A percentile compares a stretch with the other conserved stretches of the same genome.
phyloP scores from a whole-genome alignment of 805 yeast genomes.

The Lipomyces sp. region DNA sequence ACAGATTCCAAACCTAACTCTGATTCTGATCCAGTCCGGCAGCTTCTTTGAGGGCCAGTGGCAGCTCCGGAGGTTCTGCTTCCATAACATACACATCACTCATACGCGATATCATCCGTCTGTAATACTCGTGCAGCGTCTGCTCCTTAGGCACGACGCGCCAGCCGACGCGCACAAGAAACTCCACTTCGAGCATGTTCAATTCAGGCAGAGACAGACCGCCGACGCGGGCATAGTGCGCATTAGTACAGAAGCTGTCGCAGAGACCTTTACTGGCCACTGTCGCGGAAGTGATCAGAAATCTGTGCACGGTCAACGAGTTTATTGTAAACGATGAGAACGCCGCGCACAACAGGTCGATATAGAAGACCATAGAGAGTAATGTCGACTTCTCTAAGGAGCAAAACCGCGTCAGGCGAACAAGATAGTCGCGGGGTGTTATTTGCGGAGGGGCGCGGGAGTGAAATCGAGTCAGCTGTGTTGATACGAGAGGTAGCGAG shows the following conservation, averaged over 20 bases:
- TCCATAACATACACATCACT: conserved; percentile 20
- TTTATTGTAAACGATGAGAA: conserved; percentile 79
- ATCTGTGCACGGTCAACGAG: conserved; percentile 90
- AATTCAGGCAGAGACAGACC: conserved; percentile 82
- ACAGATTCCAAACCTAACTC: no score
- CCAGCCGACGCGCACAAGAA: conserved; percentile 75
- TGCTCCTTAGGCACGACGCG: conserved; percentile 55
- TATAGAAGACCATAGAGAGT: conserved; percentile 80
- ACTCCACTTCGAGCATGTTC: conserved; percentile 85
- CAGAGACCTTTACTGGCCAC: conserved; percentile 87
- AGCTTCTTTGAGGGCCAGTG: no score
- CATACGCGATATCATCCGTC: conserved; percentile 36
- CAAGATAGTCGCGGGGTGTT: conserved; percentile 70
- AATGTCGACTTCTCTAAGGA: conserved; percentile 80
- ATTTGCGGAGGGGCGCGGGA: conserved; percentile 90
- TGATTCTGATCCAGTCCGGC: no score
- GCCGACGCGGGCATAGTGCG: conserved; percentile 93
- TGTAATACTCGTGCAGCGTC: conserved; percentile 38
- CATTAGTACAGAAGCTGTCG: conserved; percentile 89
- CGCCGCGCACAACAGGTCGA: conserved; percentile 75
- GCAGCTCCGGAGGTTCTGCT: no score
- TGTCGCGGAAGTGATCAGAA: conserved; percentile 83
- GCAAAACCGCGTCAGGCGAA: conserved; percentile 77
- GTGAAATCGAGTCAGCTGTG: conserved; percentile 77
- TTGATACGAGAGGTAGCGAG: conserved; percentile 40